phyloP scores from a whole-genome alignment of 371 early-diverging fungal species.

The Globomyces sp. region DNA sequence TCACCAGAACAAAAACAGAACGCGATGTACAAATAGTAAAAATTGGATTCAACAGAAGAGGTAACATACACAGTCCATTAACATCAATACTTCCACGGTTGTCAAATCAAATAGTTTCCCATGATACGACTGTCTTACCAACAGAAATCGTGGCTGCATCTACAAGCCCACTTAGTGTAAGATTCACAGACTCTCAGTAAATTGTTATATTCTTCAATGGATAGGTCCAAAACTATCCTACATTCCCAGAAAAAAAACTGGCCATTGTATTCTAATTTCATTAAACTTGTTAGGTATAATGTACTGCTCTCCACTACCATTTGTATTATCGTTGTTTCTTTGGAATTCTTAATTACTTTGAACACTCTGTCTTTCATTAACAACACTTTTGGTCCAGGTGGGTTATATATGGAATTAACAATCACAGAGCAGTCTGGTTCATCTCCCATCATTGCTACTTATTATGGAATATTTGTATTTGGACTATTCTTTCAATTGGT shows the following conservation, averaged over 20 bases:
- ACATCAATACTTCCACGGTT: background rate
- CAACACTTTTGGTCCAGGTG: background rate
- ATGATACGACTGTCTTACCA: background rate
- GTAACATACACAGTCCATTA: background rate
- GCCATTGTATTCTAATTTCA: background rate
- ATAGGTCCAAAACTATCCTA: no score
- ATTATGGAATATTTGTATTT: slow-evolving; percentile 17
- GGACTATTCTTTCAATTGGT: slow-evolving; percentile 16
- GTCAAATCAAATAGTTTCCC: no score
- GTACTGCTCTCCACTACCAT: background rate
- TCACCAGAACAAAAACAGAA: no score
- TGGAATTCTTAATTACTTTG: slow-evolving; percentile 10
- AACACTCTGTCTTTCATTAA: background rate
- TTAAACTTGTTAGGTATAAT: background rate
- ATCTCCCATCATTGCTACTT: slow-evolving; percentile 14
- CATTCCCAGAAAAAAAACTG: background rate
- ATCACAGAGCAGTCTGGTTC: slow-evolving; percentile 12
- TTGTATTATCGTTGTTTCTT: background rate
- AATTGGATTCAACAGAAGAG: no score
- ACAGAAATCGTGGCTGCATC: no score
- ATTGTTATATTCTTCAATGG: no score
- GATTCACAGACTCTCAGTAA: no score
- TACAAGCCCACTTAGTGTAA: no score
- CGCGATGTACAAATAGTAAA: no score
- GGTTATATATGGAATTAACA: background rate